Conservation (phyloP, 768 basidiomycete species). For the Hemileccinum impolitum region DNA sequence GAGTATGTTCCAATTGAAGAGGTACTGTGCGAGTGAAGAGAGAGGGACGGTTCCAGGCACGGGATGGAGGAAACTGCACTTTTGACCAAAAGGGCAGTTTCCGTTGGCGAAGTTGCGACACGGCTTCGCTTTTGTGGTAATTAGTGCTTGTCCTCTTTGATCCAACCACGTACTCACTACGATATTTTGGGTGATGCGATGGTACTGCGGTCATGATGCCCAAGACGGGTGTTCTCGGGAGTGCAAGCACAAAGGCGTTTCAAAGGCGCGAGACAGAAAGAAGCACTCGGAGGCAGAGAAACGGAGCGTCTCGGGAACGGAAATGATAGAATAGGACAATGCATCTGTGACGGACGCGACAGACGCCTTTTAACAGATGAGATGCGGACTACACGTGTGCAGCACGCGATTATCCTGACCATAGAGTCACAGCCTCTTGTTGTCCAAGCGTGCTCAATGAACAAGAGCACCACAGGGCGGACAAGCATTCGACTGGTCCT, state of each 20-base stretch:
- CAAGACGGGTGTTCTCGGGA: conserved; percentile 5
- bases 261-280: not conserved
- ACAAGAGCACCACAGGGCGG: not conserved
- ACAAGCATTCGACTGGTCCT: conserved; percentile 12
- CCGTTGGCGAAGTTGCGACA: conserved; percentile 37
- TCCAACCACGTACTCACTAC: conserved; percentile 24
- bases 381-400: conserved; percentile 32
- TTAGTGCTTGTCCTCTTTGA: conserved; percentile 2
- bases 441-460: conserved; percentile 14
- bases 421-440: conserved; percentile 7
- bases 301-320: conserved; percentile 3
- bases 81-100: conserved; percentile 35
- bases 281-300: not conserved
- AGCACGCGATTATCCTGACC: conserved; percentile 30
- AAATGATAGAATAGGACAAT: conserved; percentile 13
- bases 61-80: conserved; percentile 39
- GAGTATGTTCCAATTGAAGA: conserved; percentile 17
- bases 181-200: conserved; percentile 26
- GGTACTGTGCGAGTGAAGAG: conserved; percentile 14
- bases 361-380: conserved; percentile 29
- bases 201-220: conserved; percentile 7
- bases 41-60: conserved; percentile 7
- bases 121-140: conserved; percentile 29
- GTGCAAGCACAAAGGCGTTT: not conserved
- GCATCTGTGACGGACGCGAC: conserved; percentile 20